Evolutionary conservation across 169 alveolate genomes (phyloP), one percentile per base, ranked within the genome.

Genomic region (Cryptosporidium andersoni): DNA sequence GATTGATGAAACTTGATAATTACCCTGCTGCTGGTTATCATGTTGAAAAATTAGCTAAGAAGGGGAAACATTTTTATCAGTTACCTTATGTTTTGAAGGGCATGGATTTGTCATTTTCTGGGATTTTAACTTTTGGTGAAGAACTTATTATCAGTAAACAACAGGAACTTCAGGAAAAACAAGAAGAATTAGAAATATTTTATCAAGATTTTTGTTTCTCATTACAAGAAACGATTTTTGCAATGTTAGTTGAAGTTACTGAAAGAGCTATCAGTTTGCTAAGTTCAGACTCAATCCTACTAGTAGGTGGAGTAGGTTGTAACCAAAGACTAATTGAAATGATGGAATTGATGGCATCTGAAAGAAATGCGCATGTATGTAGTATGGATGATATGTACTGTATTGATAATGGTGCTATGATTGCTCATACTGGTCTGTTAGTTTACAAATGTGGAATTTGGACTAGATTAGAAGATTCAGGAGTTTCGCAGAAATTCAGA

Each of bases 261-360:
- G 99, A 98, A 89, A 92, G 99, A 80, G 99, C 99, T 11, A 98
- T 98, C 98, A 95, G 99, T 51, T 97, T 96, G 82, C 93, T 97
- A 51, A 92, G 94, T 65, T 94, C 99, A 49, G 95, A 94, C 55
- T 97, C 95, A 66, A 98, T 98, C 6, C 81, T 98, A 49, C 93
- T 98, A 37, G 99, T 98, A 25, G 99, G 99, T 49, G 99, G 99
- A 14, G 99, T 98, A 3, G 99, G 99, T 12, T 97, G 99, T 82
- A 98, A 98, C 92, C 90, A 93, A 51, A 93, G 99, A 58, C 93
- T 98, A 48, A 98, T 97, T 89, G 94, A 95, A 81, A 97, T 98
- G 99, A 94, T 96, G 93, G 92, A 91, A 51, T 65, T 85, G 64
- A 98, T 98, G 99, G 98, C 98, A 1, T 81, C 91, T 66, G 97